These are phyloP conservation scores for Dryadomyces quercivorus DNA, from an alignment of 2,329 filamentous ascomycete genomes.

Conservation along the genomic window DNA sequence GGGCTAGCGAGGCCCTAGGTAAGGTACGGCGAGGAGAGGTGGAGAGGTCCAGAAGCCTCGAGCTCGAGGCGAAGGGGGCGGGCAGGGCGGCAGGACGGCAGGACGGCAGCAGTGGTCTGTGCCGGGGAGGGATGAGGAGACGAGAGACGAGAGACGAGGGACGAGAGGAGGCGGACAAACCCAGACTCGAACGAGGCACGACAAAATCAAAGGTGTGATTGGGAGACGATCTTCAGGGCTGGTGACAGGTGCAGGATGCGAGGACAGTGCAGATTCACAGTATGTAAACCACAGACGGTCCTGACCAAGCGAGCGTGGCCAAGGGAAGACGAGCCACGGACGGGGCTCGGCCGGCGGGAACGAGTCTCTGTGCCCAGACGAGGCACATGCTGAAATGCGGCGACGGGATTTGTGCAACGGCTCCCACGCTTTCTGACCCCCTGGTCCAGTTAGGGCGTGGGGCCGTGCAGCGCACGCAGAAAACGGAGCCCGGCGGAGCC, in stretches of 20 bases:
- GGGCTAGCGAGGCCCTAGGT: not conserved
- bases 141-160: too few species aligned
- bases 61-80: too few species aligned
- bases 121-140: too few species aligned
- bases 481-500: too few species aligned
- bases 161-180: too few species aligned
- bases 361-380: slow-evolving; percentile 5
- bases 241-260: not conserved
- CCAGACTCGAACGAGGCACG: too few species aligned
- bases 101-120: too few species aligned
- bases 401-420: slow-evolving; percentile 11
- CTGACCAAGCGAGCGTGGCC: not conserved
- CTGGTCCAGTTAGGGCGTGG: too few species aligned
- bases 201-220: not conserved
- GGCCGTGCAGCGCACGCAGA: too few species aligned
- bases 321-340: not conserved
- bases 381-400: slow-evolving; percentile 11
- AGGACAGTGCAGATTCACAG: too few species aligned
- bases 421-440: too few species aligned
- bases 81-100: too few species aligned
- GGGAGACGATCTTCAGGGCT: not conserved
- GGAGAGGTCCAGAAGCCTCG: not conserved
- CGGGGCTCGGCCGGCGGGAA: not conserved
- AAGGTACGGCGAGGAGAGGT: not conserved
- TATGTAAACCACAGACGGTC: not conserved